These are phyloP conservation scores for Globisporangium sylvaticum DNA, from an alignment of 352 stramenopile species.

Conservation along the genomic window DNA sequence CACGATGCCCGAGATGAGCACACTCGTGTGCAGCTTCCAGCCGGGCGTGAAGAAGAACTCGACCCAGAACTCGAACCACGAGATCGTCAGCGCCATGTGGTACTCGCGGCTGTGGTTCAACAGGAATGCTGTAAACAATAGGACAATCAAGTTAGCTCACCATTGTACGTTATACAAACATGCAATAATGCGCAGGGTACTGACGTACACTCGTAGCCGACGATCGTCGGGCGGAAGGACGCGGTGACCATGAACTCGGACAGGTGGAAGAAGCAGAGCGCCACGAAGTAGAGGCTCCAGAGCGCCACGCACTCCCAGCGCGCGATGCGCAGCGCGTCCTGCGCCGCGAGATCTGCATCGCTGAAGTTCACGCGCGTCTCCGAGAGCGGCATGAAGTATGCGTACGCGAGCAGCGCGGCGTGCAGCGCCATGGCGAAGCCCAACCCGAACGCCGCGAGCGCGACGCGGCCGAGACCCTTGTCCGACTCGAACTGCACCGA, in stretches of 20 bases:
- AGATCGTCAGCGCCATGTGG: constrained; percentile 78
- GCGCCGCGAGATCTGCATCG: neutral
- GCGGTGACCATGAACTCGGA: constrained; percentile 83
- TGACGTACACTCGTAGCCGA: constrained; percentile 81
- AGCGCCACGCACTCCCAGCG: constrained; percentile 53
- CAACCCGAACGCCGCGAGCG: constrained; percentile 68
- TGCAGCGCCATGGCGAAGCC: constrained; percentile 75
- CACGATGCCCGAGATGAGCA: constrained; percentile 56
- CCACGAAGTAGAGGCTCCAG: constrained; percentile 75
- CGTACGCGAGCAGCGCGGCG: constrained; percentile 40
- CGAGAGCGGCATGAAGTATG: constrained; percentile 22
- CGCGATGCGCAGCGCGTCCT: constrained; percentile 10
- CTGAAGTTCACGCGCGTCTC: neutral
- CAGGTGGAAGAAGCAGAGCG: constrained; percentile 80
- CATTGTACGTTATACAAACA: too few relatives aligned
- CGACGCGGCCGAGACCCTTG: constrained; percentile 68
- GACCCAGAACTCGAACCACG: constrained; percentile 90
- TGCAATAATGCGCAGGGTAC: neutral
- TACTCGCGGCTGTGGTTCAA: constrained; percentile 91
- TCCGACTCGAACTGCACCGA: constrained; percentile 78
- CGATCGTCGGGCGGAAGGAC: constrained; percentile 67
- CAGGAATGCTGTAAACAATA: constrained; percentile 89
- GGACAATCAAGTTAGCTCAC: too few relatives aligned
- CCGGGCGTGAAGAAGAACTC: constrained; percentile 76
- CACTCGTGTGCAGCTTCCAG: constrained; percentile 60